phyloP scores from a whole-genome alignment of 2,329 filamentous ascomycete species.

The Macrophomina tecta region DNA sequence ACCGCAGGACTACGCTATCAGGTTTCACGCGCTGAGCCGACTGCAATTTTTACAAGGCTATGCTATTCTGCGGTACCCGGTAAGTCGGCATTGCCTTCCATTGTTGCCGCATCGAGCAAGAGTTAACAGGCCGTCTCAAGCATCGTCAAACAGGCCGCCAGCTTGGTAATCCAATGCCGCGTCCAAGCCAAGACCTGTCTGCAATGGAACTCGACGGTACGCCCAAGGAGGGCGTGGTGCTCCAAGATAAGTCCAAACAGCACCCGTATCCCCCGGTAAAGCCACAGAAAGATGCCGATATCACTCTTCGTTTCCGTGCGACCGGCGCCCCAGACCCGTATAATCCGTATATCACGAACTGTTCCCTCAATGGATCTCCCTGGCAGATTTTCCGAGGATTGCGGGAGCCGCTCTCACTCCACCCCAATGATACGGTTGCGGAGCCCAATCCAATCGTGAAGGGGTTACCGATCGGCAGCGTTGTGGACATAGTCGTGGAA shows the following conservation, averaged over 20 bases:
- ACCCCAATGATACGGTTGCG: constrained; percentile 29
- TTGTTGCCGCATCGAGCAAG: neutral
- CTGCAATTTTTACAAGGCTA: constrained; percentile 31
- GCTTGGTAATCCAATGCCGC: constrained; percentile 30
- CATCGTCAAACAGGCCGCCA: neutral
- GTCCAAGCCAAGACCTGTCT: constrained; percentile 27
- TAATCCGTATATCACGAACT: constrained; percentile 33
- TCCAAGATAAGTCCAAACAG: constrained; percentile 26
- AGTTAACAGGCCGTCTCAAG: constrained; percentile 22
- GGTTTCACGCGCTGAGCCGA: constrained; percentile 31
- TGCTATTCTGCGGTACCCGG: constrained; percentile 31
- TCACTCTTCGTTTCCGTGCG: constrained; percentile 32
- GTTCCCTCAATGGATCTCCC: constrained; percentile 31
- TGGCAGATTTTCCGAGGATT: constrained; percentile 33
- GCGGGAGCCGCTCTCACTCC: constrained; percentile 30
- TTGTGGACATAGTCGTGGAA: constrained; percentile 32
- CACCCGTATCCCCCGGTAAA: constrained; percentile 29
- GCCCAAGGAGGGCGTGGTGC: constrained; percentile 25
- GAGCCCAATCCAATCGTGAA: constrained; percentile 31
- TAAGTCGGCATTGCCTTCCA: neutral
- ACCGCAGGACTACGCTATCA: constrained; percentile 31
- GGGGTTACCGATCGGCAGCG: constrained; percentile 29
- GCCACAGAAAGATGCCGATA: constrained; percentile 28
- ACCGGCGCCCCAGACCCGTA: constrained; percentile 33
- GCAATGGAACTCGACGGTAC: constrained; percentile 30